Base-by-base conservation (phyloP, 2,329 filamentous ascomycete species). In the Colletotrichum camelliae region DNA sequence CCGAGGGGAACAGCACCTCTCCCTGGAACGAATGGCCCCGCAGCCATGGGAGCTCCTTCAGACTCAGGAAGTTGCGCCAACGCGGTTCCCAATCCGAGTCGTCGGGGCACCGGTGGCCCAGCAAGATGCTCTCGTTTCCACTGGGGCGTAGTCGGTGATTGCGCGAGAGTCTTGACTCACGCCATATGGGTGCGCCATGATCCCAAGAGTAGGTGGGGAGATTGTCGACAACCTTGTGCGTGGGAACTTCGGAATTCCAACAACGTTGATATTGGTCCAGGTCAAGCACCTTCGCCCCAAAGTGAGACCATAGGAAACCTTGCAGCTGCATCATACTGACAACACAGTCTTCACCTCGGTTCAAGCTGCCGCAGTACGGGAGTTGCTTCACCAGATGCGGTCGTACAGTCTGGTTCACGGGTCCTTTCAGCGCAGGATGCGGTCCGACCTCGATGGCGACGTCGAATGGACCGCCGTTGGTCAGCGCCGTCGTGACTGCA, bases 21-120 rank as follows among this genome's bases (percentile, higher is more conserved):
- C 83, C 87, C 71, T 87, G 84, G 79, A 88, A 86, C n/a, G 80
- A 79, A 79, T 89, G 88, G 70, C 89, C 87, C 60, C 86, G 80
- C 16, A 87, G 83, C 74, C 89, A 89, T 9, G 89, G 84, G 18
- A 86, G 69, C 48, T 86, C 82, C 13, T 81, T 80, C 4, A 84
- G 73, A 1, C 68, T 76, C 29, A 78, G 15, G 13, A 70, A 58
- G 61, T 78, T 77, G 15, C 77, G 74, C 74, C 74, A 78, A 1
- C 65, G 64, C 0, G 73, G 62, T 33, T 67, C 37, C 16, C 43
- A 48, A 5, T 65, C 58, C 10, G 33, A 58, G 21, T 62, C 70
- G 10, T 68, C 70, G 7, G 39, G 16, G 15, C 37, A 37, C 16
- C 57, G 55, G 21, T 35, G 43, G 3, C 74, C 74, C 12, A 70